These are phyloP conservation scores for Paraphoma chrysanthemicola DNA, from an alignment of 2,329 filamentous ascomycete species.

Conservation along the genomic window DNA sequence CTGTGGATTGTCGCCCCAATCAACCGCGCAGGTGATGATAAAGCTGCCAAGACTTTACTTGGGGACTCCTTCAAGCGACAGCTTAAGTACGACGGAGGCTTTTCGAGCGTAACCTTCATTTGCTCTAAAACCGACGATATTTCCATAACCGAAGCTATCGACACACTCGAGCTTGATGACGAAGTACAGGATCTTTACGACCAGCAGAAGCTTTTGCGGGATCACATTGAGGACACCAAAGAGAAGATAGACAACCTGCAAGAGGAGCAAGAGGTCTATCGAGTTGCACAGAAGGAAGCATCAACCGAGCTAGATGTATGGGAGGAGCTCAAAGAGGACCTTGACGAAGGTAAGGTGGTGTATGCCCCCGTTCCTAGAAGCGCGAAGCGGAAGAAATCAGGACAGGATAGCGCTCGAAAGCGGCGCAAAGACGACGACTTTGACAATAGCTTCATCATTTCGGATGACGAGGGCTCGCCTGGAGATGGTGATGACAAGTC, in stretches of 20 bases:
- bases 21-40: conserved; percentile 65
- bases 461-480: conserved; percentile 25
- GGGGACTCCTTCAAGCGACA: conserved; percentile 65
- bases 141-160: conserved; percentile 53
- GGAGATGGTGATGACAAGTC: conserved; percentile 28
- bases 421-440: conserved; percentile 17
- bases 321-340: conserved; percentile 49
- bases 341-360: conserved; percentile 52
- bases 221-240: conserved; percentile 22
- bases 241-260: conserved; percentile 34
- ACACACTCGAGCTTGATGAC: conserved; percentile 47
- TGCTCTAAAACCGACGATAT: conserved; percentile 71
- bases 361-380: conserved; percentile 44
- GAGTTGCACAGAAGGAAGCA: conserved; percentile 42
- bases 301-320: conserved; percentile 56
- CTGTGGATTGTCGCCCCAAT: conserved; percentile 71
- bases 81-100: conserved; percentile 65
- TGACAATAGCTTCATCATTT: conserved; percentile 23
- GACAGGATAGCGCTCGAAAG: conserved; percentile 22
- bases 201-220: conserved; percentile 19
- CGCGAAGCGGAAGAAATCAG: conserved; percentile 52
- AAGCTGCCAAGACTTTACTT: conserved; percentile 63
- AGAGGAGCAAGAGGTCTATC: conserved; percentile 45
- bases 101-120: conserved; percentile 64
- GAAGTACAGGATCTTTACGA: conserved; percentile 37